Evolutionary conservation across 345 rosid species (phyloP).

Genomic region (Linum lewisii): DNA sequence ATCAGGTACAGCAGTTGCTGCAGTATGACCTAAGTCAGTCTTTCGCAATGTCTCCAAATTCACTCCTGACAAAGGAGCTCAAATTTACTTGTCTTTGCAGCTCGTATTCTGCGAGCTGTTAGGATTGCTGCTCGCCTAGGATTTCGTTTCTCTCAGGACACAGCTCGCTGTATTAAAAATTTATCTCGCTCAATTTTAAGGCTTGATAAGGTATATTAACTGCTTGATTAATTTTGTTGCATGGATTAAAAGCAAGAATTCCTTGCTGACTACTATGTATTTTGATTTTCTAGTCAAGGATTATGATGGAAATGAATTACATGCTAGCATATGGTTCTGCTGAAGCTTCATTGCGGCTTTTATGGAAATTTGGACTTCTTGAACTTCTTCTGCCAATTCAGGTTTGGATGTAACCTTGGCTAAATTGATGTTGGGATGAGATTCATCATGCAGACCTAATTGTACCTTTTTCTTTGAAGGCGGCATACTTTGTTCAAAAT

Average conservation of each 20-base stretch:
- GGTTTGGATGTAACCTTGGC: slow-evolving; percentile 25
- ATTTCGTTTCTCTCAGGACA: slow-evolving; percentile 71
- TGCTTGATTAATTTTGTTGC: slow-evolving; percentile 1
- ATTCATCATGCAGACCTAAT: slow-evolving; percentile 7
- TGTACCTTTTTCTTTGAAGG: slow-evolving; percentile 36
- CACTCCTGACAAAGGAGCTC: background rate
- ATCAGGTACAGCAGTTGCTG: background rate
- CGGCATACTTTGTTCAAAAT: slow-evolving; percentile 58
- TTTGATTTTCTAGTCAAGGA: slow-evolving; percentile 50
- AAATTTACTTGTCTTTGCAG: slow-evolving; percentile 32
- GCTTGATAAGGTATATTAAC: slow-evolving; percentile 57
- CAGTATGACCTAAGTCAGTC: background rate
- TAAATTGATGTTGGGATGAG: background rate
- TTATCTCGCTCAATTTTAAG: slow-evolving; percentile 44
- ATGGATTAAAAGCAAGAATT: slow-evolving; percentile 2
- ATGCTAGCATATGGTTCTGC: slow-evolving; percentile 97
- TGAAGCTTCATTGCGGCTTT: slow-evolving; percentile 78
- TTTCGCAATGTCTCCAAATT: background rate
- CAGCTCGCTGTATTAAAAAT: slow-evolving; percentile 58
- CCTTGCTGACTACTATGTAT: slow-evolving; percentile 12
- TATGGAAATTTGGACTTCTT: slow-evolving; percentile 91
- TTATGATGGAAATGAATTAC: slow-evolving; percentile 93
- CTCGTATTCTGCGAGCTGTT: slow-evolving; percentile 72
- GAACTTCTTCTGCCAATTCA: slow-evolving; percentile 82
- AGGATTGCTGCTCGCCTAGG: slow-evolving; percentile 69